Evolutionary conservation across 768 basidiomycete genomes (phyloP), one percentile per base, ranked within the genome.

Genomic region (Boletus patriciae): DNA sequence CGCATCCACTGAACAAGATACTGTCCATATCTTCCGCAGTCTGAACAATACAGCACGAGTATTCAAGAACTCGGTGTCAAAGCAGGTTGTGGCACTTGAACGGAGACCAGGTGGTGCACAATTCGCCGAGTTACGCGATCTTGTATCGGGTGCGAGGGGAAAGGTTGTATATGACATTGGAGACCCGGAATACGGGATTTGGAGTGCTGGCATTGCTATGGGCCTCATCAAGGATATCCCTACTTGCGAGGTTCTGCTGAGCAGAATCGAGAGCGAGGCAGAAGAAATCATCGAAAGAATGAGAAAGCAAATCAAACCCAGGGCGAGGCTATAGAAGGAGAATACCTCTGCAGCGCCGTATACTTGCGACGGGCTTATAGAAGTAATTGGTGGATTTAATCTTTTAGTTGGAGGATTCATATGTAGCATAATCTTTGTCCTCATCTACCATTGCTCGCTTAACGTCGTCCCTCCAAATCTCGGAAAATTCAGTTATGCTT

Each of bases 1-100:
- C 36, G 78, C 82, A 15, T 87, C 92, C 13, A 85, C 81, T 1
- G 95, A 97, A 70, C 80, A 81, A 52, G 91, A 94, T 69, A 93
- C 93, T 0, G 69, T 89, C 3, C 94, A 95, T 71, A 94, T 97
- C 63, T 94, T 97, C 79, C 83, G 94, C 49, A 93, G 90, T 1
- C 73, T 96, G 45, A 79, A 80, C 66, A 92, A 94, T 67, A 92
- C 91, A 3, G 83, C 90, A 13, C 82, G 91, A n/a, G 90, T 92
- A 12, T 91, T 80, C 78, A 93, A 88, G 78, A 95, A 95, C 76
- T 83, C 83, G 52, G 84, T 96, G 23, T 78, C 94, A 15, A 68
- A 81, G 67, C 87, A 96, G 69, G 95, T 98, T 18, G 89, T 96
- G n/a, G 74, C 80, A 15, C 80, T 94, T 38, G 94, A 97, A 74